Evolutionary conservation across 1,284 basidiomycete species (phyloP).

Genomic region (Tremellales sp.): DNA sequence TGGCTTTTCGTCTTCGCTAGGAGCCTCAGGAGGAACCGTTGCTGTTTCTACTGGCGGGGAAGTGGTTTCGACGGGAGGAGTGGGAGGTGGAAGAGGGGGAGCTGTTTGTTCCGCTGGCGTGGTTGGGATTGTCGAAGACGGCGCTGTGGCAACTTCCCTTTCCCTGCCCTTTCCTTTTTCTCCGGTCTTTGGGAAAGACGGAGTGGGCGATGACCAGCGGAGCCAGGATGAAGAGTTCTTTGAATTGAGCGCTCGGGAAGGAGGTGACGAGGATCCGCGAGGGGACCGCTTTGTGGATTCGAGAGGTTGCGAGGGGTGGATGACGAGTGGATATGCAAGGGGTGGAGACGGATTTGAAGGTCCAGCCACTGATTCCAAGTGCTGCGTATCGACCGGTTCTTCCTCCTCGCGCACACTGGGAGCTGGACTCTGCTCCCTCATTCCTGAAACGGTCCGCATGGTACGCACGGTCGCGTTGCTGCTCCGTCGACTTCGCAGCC

Average conservation of each 20-base stretch:
- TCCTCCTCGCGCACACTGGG: slow-evolving; percentile 22
- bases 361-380: slow-evolving; percentile 8
- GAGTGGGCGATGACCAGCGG: slow-evolving; percentile 36
- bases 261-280: not conserved
- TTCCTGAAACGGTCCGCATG: slow-evolving; percentile 8
- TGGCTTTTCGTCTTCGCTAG: too few species aligned
- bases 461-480: slow-evolving; percentile 31
- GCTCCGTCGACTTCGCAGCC: slow-evolving; percentile 35
- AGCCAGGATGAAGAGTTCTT: slow-evolving; percentile 39
- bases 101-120: too few species aligned
- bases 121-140: too few species aligned
- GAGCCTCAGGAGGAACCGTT: too few species aligned
- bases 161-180: slow-evolving; percentile 36
- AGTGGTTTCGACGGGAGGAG: too few species aligned
- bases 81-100: too few species aligned
- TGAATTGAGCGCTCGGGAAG: slow-evolving; percentile 24
- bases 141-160: slow-evolving; percentile 12
- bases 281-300: not conserved
- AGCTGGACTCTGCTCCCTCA: slow-evolving; percentile 2
- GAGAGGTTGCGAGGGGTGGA: not conserved
- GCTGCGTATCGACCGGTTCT: slow-evolving; percentile 11
- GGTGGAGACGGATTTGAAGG: slow-evolving; percentile 10
- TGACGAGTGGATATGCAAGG: not conserved
- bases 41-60: too few species aligned
- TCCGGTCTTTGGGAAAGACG: slow-evolving; percentile 30